Evolutionary conservation across 768 basidiomycete species (phyloP).

Genomic region (Rhizopogon roseolus): DNA sequence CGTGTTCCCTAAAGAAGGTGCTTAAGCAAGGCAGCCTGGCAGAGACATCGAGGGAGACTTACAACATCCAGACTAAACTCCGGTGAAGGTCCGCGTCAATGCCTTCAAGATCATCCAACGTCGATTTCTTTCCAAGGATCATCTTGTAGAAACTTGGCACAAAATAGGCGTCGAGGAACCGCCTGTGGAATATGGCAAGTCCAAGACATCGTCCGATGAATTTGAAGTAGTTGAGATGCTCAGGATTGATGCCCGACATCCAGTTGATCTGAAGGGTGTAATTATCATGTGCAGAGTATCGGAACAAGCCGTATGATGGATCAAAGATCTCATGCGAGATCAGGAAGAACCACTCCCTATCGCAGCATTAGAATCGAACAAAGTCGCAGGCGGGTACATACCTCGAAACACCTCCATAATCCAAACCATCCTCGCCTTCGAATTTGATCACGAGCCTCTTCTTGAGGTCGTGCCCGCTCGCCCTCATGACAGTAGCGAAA

Average conservation of each 20-base stretch:
- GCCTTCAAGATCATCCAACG: constrained; percentile 61
- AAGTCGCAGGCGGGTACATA: constrained; percentile 14
- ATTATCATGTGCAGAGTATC: constrained; percentile 77
- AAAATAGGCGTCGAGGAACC: constrained; percentile 78
- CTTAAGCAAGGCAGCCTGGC: not conserved
- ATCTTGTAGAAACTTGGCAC: constrained; percentile 80
- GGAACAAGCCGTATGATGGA: constrained; percentile 77
- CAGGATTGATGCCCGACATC: constrained; percentile 69
- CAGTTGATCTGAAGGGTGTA: constrained; percentile 81
- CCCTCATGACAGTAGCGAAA: constrained; percentile 79
- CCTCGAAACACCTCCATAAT: constrained; percentile 77
- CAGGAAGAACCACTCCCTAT: constrained; percentile 83
- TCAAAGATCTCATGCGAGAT: constrained; percentile 82
- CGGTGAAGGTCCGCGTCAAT: constrained; percentile 66
- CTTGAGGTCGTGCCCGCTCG: constrained; percentile 67
- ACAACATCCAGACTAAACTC: constrained; percentile 75
- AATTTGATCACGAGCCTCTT: constrained; percentile 70
- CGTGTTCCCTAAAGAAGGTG: constrained; percentile 50
- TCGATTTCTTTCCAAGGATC: constrained; percentile 58
- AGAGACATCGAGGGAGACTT: constrained; percentile 22
- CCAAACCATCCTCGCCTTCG: constrained; percentile 75
- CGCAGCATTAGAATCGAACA: constrained; percentile 1
- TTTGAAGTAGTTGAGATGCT: constrained; percentile 77
- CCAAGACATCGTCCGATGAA: constrained; percentile 75
- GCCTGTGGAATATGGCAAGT: constrained; percentile 71